These are phyloP conservation scores for Chalaropsis thielavioides DNA, from an alignment of 2,329 filamentous ascomycete genomes.

Conservation along the genomic window DNA sequence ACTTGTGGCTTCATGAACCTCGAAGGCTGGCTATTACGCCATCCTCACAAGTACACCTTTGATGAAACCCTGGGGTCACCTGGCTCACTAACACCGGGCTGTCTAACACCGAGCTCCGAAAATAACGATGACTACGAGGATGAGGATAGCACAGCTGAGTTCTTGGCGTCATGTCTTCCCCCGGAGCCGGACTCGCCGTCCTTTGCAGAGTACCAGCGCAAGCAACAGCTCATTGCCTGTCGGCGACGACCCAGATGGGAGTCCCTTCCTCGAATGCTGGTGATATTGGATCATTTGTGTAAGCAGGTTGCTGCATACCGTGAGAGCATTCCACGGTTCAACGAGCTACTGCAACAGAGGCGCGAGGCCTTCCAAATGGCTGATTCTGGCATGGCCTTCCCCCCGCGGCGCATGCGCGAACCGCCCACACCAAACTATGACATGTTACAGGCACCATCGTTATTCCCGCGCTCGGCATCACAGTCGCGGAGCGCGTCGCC, in stretches of 20 bases:
- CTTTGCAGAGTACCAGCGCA: constrained; percentile 27
- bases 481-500: constrained; percentile 33
- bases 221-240: constrained; percentile 25
- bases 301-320: constrained; percentile 50
- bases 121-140: constrained; percentile 32
- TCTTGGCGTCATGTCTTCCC: constrained; percentile 24
- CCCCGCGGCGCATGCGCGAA: constrained; percentile 19
- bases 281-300: constrained; percentile 43
- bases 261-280: constrained; percentile 39
- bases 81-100: background rate
- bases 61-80: constrained; percentile 21
- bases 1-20: constrained; percentile 73
- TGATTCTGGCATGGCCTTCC: constrained; percentile 32
- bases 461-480: constrained; percentile 29
- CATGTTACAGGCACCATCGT: constrained; percentile 12
- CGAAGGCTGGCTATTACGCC: constrained; percentile 78
- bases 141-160: constrained; percentile 21
- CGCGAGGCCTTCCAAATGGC: constrained; percentile 50
- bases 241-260: constrained; percentile 41
- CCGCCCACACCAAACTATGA: constrained; percentile 19
- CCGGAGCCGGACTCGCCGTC: constrained; percentile 29
- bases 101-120: constrained; percentile 22
- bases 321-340: constrained; percentile 53
- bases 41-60: constrained; percentile 49
- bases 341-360: constrained; percentile 52